These are phyloP conservation scores for Calonectria ilicicola DNA, from an alignment of 2,329 filamentous ascomycete species.

Conservation along the genomic window DNA sequence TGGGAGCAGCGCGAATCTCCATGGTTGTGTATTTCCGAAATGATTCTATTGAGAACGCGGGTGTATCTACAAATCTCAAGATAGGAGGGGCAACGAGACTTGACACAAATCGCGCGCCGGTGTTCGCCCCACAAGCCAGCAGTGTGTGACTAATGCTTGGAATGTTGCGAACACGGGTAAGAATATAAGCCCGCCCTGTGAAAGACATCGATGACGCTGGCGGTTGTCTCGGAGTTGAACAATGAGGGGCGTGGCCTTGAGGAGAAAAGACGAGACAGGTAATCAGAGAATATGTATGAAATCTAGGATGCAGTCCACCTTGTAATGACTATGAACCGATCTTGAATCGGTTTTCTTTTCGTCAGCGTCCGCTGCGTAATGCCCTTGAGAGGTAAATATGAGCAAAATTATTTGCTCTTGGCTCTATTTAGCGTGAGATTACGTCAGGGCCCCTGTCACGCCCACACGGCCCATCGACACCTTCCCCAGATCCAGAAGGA, in stretches of 20 bases:
- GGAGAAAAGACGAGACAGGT: too few species aligned
- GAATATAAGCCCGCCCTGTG: background rate
- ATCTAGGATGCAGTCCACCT: too few species aligned
- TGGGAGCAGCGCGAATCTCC: background rate
- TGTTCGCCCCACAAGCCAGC: background rate
- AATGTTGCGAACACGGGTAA: background rate
- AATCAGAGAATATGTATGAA: too few species aligned
- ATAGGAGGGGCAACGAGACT: background rate
- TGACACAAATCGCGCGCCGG: slow-evolving; percentile 3
- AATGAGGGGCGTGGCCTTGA: background rate
- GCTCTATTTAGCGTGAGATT: background rate
- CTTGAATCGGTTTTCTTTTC: too few species aligned
- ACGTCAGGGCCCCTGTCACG: background rate
- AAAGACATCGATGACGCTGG: background rate
- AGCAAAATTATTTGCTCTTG: background rate
- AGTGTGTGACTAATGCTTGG: background rate
- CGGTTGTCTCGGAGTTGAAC: background rate
- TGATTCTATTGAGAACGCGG: background rate
- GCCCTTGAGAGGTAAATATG: background rate
- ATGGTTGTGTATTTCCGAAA: background rate
- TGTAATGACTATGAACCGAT: too few species aligned
- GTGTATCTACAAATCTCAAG: background rate
- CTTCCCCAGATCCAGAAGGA: background rate
- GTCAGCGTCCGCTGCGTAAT: too few species aligned
- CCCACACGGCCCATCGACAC: too few species aligned